A percentile compares a stretch with the other conserved stretches of the same genome.
Conservation (phyloP, 768 basidiomycete genomes). For the Lentinula edodes region DNA sequence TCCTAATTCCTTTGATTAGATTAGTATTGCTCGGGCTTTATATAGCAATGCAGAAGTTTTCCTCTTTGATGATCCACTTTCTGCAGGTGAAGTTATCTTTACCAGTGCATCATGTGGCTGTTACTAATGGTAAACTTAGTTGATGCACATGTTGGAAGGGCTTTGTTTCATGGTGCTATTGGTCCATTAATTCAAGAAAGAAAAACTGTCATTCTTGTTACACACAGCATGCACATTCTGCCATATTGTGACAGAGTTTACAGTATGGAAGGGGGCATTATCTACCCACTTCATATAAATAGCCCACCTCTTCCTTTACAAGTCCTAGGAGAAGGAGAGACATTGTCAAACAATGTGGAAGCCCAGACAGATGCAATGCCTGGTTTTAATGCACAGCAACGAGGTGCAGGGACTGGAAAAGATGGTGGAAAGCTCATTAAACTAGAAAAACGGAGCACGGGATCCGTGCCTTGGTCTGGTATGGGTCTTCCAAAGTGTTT, state of each 20-base stretch:
- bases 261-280: slow-evolving; percentile 34
- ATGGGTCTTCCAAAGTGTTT: slow-evolving; percentile 4
- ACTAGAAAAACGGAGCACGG: slow-evolving; percentile 58
- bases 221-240: slow-evolving; percentile 51
- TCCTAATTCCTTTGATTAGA: slow-evolving; percentile 20
- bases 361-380: slow-evolving; percentile 26
- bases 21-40: slow-evolving; percentile 67
- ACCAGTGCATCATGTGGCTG: background rate
- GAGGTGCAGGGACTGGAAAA: slow-evolving; percentile 53
- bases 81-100: slow-evolving; percentile 36
- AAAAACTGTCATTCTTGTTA: slow-evolving; percentile 50
- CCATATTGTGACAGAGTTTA: slow-evolving; percentile 46
- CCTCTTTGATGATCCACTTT: slow-evolving; percentile 60
- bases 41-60: slow-evolving; percentile 63
- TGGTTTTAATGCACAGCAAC: slow-evolving; percentile 1
- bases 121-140: slow-evolving; percentile 28
- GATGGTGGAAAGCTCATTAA: slow-evolving; percentile 62
- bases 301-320: background rate
- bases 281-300: slow-evolving; percentile 33
- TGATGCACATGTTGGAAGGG: slow-evolving; percentile 70
- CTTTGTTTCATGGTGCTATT: slow-evolving; percentile 65
- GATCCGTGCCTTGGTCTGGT: slow-evolving; percentile 51
- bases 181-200: slow-evolving; percentile 36
- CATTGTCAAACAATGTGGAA: slow-evolving; percentile 24
- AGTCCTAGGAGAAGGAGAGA: background rate